phyloP scores from a whole-genome alignment of 768 basidiomycete species.

The Tubosaeta sp. region DNA sequence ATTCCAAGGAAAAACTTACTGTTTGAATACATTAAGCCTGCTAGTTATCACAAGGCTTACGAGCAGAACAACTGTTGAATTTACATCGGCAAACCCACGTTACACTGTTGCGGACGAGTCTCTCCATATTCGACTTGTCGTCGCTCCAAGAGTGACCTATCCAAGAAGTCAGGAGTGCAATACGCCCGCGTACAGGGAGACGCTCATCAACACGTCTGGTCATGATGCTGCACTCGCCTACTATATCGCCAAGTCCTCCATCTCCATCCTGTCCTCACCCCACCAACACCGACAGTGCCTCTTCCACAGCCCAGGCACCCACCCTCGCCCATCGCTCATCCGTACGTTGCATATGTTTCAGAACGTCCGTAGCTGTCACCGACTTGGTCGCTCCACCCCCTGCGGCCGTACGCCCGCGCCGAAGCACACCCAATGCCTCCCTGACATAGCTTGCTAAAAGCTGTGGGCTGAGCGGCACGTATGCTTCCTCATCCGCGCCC shows the following conservation, averaged over 20 bases:
- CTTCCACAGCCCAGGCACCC: slow-evolving; percentile 60
- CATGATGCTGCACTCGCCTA: too few species aligned
- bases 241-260: not conserved
- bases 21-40: too few species aligned
- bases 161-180: not conserved
- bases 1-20: too few species aligned
- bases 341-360: slow-evolving; percentile 38
- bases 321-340: slow-evolving; percentile 67
- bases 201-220: too few species aligned
- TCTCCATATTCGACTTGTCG: not conserved
- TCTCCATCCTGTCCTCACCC: not conserved
- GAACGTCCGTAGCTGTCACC: slow-evolving; percentile 44
- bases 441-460: slow-evolving; percentile 48
- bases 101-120: not conserved
- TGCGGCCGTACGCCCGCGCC: slow-evolving; percentile 7
- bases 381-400: slow-evolving; percentile 5
- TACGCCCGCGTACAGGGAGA: not conserved
- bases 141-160: not conserved
- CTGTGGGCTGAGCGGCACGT: slow-evolving; percentile 53
- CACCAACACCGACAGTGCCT: slow-evolving; percentile 43
- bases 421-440: slow-evolving; percentile 38
- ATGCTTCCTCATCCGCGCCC: slow-evolving; percentile 50
- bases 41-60: not conserved
- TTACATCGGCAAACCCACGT: not conserved
- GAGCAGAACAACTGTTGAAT: too few species aligned